These are phyloP conservation scores for Fusarium miscanthi DNA, from an alignment of 2,329 filamentous ascomycete genomes.

Conservation along the genomic window DNA sequence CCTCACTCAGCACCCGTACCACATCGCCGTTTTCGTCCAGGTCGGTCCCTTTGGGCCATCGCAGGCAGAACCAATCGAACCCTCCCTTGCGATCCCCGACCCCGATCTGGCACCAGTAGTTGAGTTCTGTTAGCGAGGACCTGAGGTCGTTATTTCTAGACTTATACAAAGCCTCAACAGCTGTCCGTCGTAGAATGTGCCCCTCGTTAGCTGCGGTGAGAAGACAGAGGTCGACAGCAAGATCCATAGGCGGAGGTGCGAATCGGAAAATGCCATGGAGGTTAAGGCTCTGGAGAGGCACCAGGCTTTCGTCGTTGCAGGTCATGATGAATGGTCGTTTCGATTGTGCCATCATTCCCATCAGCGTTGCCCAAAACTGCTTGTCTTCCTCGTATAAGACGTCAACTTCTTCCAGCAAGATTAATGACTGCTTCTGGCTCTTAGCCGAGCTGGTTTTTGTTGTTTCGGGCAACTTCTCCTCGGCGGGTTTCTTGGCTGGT, in stretches of 20 bases:
- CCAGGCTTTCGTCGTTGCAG: constrained; percentile 88
- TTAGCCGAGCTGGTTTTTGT: constrained; percentile 52
- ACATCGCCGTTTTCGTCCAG: constrained; percentile 73
- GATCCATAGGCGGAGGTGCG: constrained; percentile 69
- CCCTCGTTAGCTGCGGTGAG: constrained; percentile 89
- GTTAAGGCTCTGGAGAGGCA: constrained; percentile 79
- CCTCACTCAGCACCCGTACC: constrained; percentile 82
- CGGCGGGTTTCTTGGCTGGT: constrained; percentile 43
- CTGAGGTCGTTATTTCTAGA: constrained; percentile 79
- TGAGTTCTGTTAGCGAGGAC: constrained; percentile 82
- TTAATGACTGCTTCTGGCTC: constrained; percentile 90
- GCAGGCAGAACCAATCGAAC: constrained; percentile 87
- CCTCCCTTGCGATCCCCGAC: constrained; percentile 90
- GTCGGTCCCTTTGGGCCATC: constrained; percentile 79
- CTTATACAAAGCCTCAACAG: constrained; percentile 76
- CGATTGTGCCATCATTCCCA: constrained; percentile 81
- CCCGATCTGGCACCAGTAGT: constrained; percentile 97
- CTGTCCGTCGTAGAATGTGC: constrained; percentile 76
- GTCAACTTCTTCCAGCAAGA: constrained; percentile 93
- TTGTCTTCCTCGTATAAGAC: constrained; percentile 95
- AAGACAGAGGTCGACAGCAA: constrained; percentile 83
- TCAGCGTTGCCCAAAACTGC: constrained; percentile 89
- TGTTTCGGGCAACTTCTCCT: constrained; percentile 44
- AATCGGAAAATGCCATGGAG: constrained; percentile 88
- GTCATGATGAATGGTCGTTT: constrained; percentile 95